Evolutionary conservation across 2,329 filamentous ascomycete genomes (phyloP).

Genomic region (Sclerotinia nivalis): DNA sequence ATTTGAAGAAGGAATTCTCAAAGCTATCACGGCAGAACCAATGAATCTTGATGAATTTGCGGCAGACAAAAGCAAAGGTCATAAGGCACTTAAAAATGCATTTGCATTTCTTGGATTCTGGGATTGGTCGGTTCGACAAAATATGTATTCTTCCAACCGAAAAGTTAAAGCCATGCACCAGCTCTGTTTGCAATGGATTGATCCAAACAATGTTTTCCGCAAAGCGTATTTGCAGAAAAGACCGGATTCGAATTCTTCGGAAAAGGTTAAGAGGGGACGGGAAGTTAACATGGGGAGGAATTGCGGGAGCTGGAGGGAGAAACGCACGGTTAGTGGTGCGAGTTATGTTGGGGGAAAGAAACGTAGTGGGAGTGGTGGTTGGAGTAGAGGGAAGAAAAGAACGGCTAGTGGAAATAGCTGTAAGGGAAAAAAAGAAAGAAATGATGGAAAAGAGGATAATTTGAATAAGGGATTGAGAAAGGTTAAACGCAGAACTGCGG

Average conservation of each 20-base stretch:
- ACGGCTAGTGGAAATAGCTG: background rate
- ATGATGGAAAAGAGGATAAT: background rate
- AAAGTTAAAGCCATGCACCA: background rate
- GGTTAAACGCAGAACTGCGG: background rate
- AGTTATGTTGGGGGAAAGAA: background rate
- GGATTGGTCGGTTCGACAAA: background rate
- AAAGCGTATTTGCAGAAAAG: background rate
- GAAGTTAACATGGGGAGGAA: background rate
- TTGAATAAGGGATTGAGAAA: background rate
- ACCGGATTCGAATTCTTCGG: background rate
- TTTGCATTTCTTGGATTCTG: background rate
- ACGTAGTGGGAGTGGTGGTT: background rate
- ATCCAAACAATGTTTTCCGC: background rate
- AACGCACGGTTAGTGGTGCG: background rate
- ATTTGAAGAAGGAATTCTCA: background rate
- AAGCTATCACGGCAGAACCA: background rate
- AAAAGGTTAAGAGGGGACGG: background rate
- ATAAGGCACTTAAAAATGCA: background rate
- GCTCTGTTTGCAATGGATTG: background rate
- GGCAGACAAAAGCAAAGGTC: background rate
- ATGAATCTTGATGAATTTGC: background rate
- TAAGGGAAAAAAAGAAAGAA: background rate
- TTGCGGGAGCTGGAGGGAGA: background rate
- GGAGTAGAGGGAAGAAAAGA: background rate
- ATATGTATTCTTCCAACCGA: background rate